These are phyloP conservation scores for Colletotrichum sp. DNA, from an alignment of 2,329 filamentous ascomycete species.

Conservation along the genomic window DNA sequence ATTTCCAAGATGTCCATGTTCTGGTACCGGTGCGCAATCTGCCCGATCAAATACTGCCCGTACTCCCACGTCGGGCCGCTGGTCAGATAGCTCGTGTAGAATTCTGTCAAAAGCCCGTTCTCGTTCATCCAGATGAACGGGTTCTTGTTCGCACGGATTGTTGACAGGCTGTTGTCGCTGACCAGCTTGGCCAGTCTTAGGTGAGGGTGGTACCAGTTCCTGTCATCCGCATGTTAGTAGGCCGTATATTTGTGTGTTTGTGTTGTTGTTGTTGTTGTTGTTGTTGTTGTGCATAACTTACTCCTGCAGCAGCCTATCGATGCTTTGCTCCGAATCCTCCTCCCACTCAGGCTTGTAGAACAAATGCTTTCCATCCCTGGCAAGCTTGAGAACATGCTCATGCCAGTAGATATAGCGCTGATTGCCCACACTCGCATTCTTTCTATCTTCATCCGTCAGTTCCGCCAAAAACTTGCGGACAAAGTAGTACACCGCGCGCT, in stretches of 20 bases:
- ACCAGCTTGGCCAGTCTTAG: neutral
- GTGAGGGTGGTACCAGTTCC: neutral
- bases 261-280: neutral
- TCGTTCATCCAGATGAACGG: slow-evolving; percentile 1
- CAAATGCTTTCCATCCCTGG: neutral
- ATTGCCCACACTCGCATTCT: neutral
- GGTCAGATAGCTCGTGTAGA: neutral
- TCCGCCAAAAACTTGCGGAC: neutral
- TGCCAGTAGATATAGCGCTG: neutral
- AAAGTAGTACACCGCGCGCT: neutral
- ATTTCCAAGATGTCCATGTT: neutral
- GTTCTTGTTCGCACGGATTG: neutral
- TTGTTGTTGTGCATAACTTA: neutral
- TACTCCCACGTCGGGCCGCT: neutral
- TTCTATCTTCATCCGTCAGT: neutral
- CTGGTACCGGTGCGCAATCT: neutral
- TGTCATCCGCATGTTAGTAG: neutral
- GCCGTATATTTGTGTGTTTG: too few relatives aligned
- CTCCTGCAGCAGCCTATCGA: neutral
- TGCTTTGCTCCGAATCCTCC: neutral
- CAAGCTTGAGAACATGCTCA: neutral
- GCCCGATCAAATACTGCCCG: neutral
- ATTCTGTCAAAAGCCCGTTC: neutral
- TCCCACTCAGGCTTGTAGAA: neutral
- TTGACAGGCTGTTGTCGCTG: neutral